Percentiles rank a stretch among this genome's conserved stretches.
Conservation (phyloP, 2,329 filamentous ascomycete genomes). For the Volutella citrinella region DNA sequence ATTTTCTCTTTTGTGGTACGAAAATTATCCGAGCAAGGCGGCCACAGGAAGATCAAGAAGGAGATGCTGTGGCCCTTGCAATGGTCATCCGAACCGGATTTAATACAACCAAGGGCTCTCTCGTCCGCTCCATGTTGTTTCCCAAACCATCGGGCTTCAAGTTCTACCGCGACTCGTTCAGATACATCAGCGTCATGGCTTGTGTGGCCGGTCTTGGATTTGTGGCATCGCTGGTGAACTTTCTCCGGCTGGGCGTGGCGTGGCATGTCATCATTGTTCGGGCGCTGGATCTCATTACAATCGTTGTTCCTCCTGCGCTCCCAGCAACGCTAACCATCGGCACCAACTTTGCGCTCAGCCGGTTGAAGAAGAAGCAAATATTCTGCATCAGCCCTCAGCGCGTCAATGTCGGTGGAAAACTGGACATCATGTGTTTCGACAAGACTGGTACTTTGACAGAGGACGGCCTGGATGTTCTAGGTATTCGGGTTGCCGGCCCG, state of each 20-base stretch:
- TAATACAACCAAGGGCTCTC: slow-evolving; percentile 92
- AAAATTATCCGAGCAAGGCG: slow-evolving; percentile 89
- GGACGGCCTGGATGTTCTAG: slow-evolving; percentile 90
- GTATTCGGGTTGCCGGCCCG: slow-evolving; percentile 73
- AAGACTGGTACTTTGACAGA: slow-evolving; percentile 98
- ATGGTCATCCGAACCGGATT: slow-evolving; percentile 94
- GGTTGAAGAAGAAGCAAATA: slow-evolving; percentile 84
- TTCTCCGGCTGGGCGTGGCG: slow-evolving; percentile 75
- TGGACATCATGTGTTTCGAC: slow-evolving; percentile 96
- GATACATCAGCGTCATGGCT: slow-evolving; percentile 97
- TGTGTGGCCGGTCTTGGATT: slow-evolving; percentile 83
- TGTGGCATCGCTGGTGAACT: slow-evolving; percentile 87
- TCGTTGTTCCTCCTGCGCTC: slow-evolving; percentile 91
- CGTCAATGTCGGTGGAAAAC: slow-evolving; percentile 93
- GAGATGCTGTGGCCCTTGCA: slow-evolving; percentile 86
- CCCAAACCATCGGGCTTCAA: slow-evolving; percentile 98
- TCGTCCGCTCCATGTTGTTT: slow-evolving; percentile 97
- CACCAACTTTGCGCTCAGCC: slow-evolving; percentile 86
- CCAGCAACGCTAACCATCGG: slow-evolving; percentile 95
- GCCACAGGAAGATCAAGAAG: slow-evolving; percentile 80
- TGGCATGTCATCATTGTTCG: slow-evolving; percentile 92
- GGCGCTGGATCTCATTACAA: slow-evolving; percentile 93
- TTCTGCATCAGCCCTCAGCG: slow-evolving; percentile 98
- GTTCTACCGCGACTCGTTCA: slow-evolving; percentile 96
- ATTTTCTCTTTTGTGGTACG: slow-evolving; percentile 92